Evolutionary conservation across 164 flowering plant genomes (phyloP).

Genomic region (Amborella trichopoda): DNA sequence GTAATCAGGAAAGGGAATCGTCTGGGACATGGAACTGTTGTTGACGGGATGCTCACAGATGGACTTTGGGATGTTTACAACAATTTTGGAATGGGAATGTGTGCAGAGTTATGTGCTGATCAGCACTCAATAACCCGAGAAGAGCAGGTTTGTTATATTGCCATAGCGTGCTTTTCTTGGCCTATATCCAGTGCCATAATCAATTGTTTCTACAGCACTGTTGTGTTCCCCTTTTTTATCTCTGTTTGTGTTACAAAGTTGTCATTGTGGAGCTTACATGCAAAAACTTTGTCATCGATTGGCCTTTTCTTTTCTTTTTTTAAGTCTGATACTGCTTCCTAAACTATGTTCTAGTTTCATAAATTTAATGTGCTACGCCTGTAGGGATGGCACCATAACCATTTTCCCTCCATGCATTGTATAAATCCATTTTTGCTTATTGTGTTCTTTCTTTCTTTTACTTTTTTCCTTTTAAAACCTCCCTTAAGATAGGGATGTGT

Average conservation of each 20-base stretch:
- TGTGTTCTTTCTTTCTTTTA: too few species aligned
- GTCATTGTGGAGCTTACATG: not conserved
- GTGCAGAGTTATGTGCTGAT: constrained; percentile 93
- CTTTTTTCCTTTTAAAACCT: too few species aligned
- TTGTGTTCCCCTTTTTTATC: not conserved
- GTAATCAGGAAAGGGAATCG: constrained; percentile 64
- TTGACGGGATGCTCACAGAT: constrained; percentile 88
- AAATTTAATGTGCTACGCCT: too few species aligned
- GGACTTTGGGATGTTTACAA: constrained; percentile 96
- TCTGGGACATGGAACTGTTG: constrained; percentile 56
- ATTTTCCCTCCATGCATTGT: too few species aligned
- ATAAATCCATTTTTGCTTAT: too few species aligned
- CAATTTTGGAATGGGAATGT: constrained; percentile 82
- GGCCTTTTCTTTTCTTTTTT: too few species aligned
- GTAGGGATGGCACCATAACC: too few species aligned
- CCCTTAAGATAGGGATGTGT: too few species aligned
- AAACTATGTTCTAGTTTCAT: too few species aligned
- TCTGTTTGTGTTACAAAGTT: not conserved
- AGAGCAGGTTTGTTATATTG: constrained; percentile 40
- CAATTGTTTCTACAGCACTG: not conserved
- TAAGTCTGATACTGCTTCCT: too few species aligned
- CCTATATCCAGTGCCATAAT: not conserved
- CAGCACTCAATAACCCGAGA: constrained; percentile 44
- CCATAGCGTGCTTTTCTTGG: not conserved
- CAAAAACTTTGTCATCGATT: not conserved